These are phyloP conservation scores for Cyclospora cayetanensis DNA, from an alignment of 169 alveolate genomes.

Conservation along the genomic window DNA sequence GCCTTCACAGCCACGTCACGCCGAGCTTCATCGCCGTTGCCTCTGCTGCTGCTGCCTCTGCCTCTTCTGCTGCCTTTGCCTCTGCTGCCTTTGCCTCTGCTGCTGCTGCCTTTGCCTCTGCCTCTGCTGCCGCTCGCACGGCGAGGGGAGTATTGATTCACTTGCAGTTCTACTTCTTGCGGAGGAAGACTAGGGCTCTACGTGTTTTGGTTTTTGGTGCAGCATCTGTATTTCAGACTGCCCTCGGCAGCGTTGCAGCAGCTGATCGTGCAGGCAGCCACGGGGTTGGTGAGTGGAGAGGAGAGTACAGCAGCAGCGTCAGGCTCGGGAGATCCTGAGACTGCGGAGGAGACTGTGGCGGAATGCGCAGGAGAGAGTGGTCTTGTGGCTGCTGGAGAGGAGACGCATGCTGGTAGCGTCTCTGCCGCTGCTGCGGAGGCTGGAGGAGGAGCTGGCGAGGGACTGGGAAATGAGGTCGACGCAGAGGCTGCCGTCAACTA, in stretches of 20 bases:
- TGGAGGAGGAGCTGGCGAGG: background rate
- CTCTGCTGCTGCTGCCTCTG: conserved; percentile 14
- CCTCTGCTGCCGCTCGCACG: background rate
- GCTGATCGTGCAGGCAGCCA: background rate
- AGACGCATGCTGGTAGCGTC: no score
- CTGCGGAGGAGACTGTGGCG: background rate
- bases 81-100: conserved; percentile 30
- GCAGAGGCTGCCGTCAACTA: background rate
- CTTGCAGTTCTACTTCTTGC: no score
- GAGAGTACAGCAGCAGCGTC: background rate
- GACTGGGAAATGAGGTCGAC: background rate
- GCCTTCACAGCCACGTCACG: no score
- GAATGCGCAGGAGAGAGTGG: background rate
- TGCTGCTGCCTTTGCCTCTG: background rate
- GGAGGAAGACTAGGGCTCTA: no score
- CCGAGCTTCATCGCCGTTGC: no score
- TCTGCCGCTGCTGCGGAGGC: conserved; percentile 5
- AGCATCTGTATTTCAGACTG: background rate
- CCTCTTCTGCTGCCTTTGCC: background rate
- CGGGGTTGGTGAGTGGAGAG: background rate
- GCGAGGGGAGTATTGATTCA: no score
- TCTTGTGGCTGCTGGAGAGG: background rate
- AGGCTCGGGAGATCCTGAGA: no score
- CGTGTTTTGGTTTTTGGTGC: conserved; percentile 11
- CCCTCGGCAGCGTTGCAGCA: conserved; percentile 34